Conservation (phyloP, 257 asterid species). For the Solanum sejunctum region DNA sequence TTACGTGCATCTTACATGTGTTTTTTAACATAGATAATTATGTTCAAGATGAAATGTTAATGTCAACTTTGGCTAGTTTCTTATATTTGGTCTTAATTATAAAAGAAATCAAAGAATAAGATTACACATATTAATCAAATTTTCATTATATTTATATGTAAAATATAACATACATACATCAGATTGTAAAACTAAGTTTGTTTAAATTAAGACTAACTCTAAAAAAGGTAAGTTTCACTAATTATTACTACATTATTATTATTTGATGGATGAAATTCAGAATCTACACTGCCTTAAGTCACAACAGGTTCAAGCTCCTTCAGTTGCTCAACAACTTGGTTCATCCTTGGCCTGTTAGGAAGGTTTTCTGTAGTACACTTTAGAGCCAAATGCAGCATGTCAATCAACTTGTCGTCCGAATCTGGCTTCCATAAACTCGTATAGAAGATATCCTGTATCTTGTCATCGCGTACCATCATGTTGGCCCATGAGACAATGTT, state of each 20-base stretch:
- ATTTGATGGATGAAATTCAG: not conserved
- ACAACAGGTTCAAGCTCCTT: constrained; percentile 68
- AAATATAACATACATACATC: not conserved
- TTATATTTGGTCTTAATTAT: too few relatives aligned
- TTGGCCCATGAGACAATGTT: constrained; percentile 86
- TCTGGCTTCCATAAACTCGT: constrained; percentile 74
- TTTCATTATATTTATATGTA: not conserved
- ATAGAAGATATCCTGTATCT: constrained; percentile 62
- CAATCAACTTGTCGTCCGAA: constrained; percentile 73
- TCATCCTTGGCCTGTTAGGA: constrained; percentile 70
- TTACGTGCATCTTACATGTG: too few relatives aligned
- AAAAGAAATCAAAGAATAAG: too few relatives aligned
- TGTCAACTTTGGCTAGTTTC: too few relatives aligned
- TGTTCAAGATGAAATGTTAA: too few relatives aligned
- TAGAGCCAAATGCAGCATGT: constrained; percentile 64
- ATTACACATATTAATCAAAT: too few relatives aligned
- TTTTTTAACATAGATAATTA: too few relatives aligned
- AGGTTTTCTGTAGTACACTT: constrained; percentile 67
- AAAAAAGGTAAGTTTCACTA: not conserved
- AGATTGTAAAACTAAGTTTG: not conserved
- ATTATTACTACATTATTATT: not conserved
- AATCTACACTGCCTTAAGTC: constrained; percentile 12
- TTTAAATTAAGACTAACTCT: not conserved
- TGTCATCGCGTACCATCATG: constrained; percentile 64
- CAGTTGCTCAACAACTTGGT: constrained; percentile 64